Evolutionary conservation across 257 asterid genomes (phyloP).

Genomic region (Apocynum venetum): DNA sequence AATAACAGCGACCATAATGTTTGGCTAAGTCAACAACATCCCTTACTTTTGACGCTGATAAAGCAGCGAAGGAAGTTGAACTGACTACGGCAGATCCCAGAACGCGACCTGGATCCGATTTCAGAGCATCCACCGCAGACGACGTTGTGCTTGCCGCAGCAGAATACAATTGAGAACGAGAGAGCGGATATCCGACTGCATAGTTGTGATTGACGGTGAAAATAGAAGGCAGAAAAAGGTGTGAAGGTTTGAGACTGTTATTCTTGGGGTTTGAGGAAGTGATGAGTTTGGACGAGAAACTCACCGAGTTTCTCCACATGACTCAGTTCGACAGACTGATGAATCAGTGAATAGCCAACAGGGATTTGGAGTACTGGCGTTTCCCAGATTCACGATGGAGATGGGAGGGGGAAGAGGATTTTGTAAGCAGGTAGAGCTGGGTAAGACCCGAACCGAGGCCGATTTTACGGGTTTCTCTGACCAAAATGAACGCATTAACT

Average conservation of each 20-base stretch:
- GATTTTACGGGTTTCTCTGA: no score
- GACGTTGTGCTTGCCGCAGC: constrained; percentile 9
- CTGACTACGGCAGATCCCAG: constrained; percentile 24
- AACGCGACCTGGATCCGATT: constrained; percentile 15
- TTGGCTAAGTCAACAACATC: constrained; percentile 43
- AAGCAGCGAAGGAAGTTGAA: constrained; percentile 40
- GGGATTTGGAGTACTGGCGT: not conserved
- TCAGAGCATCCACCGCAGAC: constrained; percentile 30
- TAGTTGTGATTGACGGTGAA: not conserved
- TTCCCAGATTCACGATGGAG: no score
- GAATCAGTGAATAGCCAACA: not conserved
- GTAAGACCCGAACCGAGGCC: no score
- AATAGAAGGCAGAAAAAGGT: not conserved
- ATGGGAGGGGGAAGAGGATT: no score
- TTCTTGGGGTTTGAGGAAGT: constrained; percentile 22
- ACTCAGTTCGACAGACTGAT: constrained; percentile 16
- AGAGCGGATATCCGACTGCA: constrained; percentile 18
- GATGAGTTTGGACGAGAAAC: constrained; percentile 37
- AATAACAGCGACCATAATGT: constrained; percentile 78
- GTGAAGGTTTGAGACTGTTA: not conserved
- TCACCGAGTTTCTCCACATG: constrained; percentile 72
- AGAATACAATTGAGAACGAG: constrained; percentile 17
- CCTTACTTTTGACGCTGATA: constrained; percentile 41
- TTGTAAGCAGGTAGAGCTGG: no score
- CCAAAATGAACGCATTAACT: no score